Conservation (phyloP, 345 rosid genomes). For the Salix udensis region DNA sequence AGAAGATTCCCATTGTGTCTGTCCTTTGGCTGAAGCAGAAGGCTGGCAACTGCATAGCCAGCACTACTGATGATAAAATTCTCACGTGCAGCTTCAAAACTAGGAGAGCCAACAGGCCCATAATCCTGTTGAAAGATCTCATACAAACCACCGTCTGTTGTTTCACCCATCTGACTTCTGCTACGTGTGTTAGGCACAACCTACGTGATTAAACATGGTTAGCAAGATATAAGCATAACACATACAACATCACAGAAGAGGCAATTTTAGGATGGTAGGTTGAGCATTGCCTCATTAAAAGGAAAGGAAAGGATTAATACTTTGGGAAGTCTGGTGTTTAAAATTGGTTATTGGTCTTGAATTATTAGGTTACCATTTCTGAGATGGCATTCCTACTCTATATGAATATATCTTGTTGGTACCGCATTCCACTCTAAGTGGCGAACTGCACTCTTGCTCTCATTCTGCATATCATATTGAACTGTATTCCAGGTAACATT, state of each 20-base stretch:
- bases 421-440: background rate
- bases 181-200: slow-evolving; percentile 94
- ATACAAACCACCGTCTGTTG: slow-evolving; percentile 93
- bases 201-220: slow-evolving; percentile 29
- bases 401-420: background rate
- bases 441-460: background rate
- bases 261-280: background rate
- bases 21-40: slow-evolving; percentile 96
- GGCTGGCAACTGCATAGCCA: slow-evolving; percentile 98
- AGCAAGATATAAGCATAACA: background rate
- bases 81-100: slow-evolving; percentile 92
- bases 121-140: slow-evolving; percentile 97
- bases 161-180: slow-evolving; percentile 99
- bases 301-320: background rate
- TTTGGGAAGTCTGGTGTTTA: background rate
- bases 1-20: slow-evolving; percentile 99
- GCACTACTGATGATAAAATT: slow-evolving; percentile 96
- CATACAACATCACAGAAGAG: background rate
- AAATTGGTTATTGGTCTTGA: background rate
- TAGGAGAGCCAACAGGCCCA: slow-evolving; percentile 89
- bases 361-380: too few relatives aligned
- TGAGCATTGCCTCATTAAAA: background rate
- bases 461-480: background rate
- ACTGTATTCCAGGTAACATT: background rate
- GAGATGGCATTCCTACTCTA: background rate